Base-by-base conservation (phyloP, 495 filamentous ascomycete genomes). In the Penicillium herquei region DNA sequence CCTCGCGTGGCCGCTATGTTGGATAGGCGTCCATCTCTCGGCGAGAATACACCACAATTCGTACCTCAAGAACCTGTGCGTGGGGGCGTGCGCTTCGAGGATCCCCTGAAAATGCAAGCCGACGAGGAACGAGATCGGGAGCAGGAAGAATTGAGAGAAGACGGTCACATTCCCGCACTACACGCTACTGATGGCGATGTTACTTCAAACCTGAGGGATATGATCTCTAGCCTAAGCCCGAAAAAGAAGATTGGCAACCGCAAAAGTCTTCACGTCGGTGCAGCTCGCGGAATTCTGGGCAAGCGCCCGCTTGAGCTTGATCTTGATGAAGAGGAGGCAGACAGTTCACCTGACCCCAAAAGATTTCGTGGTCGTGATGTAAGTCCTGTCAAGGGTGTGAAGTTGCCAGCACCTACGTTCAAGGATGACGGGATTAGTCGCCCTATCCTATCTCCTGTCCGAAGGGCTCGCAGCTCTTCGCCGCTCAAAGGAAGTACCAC, bases 361-460 rank as follows among this genome's bases (percentile, higher is more conserved):
- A 78, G 85, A 47, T 74, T 90, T 21, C 88, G 85, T 64, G 83
- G 81, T n/a, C 82, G 80, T 40, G 80, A 87, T 67, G 83, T 82
- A 45, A 92, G 89, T 58, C 89, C 89, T 4, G 87, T 91, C 58
- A 92, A 92, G 71, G 87, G 83, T 39, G 76, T 91, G 35, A 82
- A 74, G 61, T 77, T 92, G 44, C 83, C 83, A 53, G 81, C 78
- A 18, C 88, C 86, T 21, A 84, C 84, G 26, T 74, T 82, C 4
- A 88, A 86, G 52, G 80, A 79, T 40, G 83, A 87, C 52, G 86
- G 81, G 1, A 62, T 77, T 31, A 81, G 86, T 12, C 81, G 84
- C n/a, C 68, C 79, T 26, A 81, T 78, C 44, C 75, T 78, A 18
- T 80, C 82, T 44, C 70, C 78, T 34, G 35, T 53, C 47, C 74